Evolutionary conservation across 345 rosid genomes (phyloP).

Genomic region (Diplotaxis tenuifolia): DNA sequence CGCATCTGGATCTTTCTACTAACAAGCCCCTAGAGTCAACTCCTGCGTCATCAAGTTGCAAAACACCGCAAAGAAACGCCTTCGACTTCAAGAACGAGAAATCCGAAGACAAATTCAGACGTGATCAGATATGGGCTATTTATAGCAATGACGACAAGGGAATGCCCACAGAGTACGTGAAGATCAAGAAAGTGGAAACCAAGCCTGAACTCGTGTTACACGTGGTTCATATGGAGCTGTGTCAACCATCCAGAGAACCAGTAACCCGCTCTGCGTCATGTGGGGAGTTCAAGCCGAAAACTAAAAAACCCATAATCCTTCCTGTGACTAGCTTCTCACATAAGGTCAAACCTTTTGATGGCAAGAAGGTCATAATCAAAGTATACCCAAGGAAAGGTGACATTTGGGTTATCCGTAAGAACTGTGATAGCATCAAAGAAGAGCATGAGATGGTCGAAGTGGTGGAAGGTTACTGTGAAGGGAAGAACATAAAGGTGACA

Average conservation of each 20-base stretch:
- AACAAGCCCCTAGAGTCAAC: constrained; percentile 1
- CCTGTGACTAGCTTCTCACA: constrained; percentile 44
- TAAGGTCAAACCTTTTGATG: constrained; percentile 23
- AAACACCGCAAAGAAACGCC: constrained; percentile 26
- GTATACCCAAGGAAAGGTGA: constrained; percentile 56
- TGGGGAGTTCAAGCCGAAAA: constrained; percentile 44
- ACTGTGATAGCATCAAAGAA: constrained; percentile 29
- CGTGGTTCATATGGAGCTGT: constrained; percentile 37
- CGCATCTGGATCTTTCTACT: constrained; percentile 19
- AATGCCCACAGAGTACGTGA: constrained; percentile 51
- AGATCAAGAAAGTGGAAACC: constrained; percentile 39
- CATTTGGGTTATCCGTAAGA: constrained; percentile 57
- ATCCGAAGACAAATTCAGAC: constrained; percentile 42
- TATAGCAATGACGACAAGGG: constrained; percentile 32
- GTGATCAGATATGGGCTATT: constrained; percentile 54
- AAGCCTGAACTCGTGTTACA: constrained; percentile 34
- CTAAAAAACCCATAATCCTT: constrained; percentile 26
- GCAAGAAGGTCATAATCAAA: constrained; percentile 20
- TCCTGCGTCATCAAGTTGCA: constrained; percentile 23
- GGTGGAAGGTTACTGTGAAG: constrained; percentile 37
- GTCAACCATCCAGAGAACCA: constrained; percentile 19
- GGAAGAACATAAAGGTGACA: constrained; percentile 27
- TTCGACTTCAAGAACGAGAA: constrained; percentile 42
- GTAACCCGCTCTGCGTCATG: constrained; percentile 33
- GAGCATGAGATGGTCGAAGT: constrained; percentile 55